Conservation (phyloP, 805 yeast genomes). For the Vanderwaltozyma tropicalis region DNA sequence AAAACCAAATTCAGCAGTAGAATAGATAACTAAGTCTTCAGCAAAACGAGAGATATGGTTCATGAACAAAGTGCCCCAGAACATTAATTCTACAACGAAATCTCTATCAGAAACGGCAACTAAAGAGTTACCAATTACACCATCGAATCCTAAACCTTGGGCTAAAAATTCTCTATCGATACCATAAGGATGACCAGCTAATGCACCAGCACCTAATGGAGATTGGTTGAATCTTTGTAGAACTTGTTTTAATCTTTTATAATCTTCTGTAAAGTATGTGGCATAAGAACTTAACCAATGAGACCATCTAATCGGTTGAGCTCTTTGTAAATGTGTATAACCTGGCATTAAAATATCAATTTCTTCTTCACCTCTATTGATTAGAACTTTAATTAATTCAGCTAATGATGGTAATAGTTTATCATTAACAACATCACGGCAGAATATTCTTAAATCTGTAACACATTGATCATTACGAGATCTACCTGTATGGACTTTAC, state of each 20-base stretch:
- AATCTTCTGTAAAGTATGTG: constrained; percentile 86
- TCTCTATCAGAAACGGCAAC: constrained; percentile 98
- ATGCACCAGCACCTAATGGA: constrained; percentile 95
- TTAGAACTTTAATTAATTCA: constrained; percentile 54
- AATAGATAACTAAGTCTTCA: constrained; percentile 90
- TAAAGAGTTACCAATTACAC: constrained; percentile 89
- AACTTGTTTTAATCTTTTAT: constrained; percentile 72
- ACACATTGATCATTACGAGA: constrained; percentile 98
- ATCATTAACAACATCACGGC: constrained; percentile 61
- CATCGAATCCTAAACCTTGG: constrained; percentile 61
- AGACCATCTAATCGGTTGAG: constrained; percentile 99
- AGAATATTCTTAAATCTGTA: constrained; percentile 94
- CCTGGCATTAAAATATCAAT: constrained; percentile 96
- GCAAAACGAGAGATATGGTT: constrained; percentile 90
- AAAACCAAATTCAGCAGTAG: constrained; percentile 96
- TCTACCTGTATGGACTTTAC: constrained; percentile 98
- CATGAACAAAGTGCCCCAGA: constrained; percentile 92
- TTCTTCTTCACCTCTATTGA: constrained; percentile 71
- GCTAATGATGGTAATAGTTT: constrained; percentile 47
- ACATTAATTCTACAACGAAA: constrained; percentile 88
- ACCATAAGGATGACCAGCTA: constrained; percentile 99
- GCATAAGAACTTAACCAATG: constrained; percentile 95
- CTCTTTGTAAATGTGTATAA: constrained; percentile 95
- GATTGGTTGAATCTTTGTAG: constrained; percentile 73
- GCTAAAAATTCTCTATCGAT: constrained; percentile 90